Conservation (phyloP, 257 asterid genomes). For the Anisodus tanguticus region DNA sequence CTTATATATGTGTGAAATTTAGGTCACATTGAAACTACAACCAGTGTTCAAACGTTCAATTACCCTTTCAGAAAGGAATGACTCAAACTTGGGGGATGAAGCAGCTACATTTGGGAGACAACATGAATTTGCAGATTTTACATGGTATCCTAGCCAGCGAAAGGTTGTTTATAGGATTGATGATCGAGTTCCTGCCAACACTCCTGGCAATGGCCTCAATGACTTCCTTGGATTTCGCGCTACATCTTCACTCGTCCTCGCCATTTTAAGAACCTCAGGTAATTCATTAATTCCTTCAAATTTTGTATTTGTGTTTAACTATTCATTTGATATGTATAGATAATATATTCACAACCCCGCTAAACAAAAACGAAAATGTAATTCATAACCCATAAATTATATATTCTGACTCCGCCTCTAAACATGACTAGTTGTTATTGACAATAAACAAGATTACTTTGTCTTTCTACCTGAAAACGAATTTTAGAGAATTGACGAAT, state of each 20-base stretch:
- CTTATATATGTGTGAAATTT: background rate
- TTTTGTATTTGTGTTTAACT: too few relatives aligned
- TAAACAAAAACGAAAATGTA: too few relatives aligned
- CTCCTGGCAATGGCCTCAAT: slow-evolving; percentile 34
- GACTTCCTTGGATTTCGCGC: slow-evolving; percentile 36
- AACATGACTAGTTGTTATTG: too few relatives aligned
- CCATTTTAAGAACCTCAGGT: slow-evolving; percentile 33
- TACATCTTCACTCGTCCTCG: slow-evolving; percentile 22
- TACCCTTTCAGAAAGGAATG: slow-evolving; percentile 27
- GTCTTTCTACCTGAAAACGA: too few relatives aligned
- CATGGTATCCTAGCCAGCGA: slow-evolving; percentile 38
- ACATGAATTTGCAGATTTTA: slow-evolving; percentile 41
- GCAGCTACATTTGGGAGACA: slow-evolving; percentile 28
- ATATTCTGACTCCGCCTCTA: too few relatives aligned
- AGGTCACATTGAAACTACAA: slow-evolving; percentile 37
- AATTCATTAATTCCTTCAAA: too few relatives aligned
- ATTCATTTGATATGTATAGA: too few relatives aligned
- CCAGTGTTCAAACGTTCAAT: slow-evolving; percentile 40
- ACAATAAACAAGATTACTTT: too few relatives aligned
- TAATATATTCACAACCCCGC: too few relatives aligned
- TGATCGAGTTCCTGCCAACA: slow-evolving; percentile 30
- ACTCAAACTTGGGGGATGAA: slow-evolving; percentile 33
- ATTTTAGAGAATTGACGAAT: too few relatives aligned
- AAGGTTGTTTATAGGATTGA: slow-evolving; percentile 32
- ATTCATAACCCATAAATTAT: too few relatives aligned